Evolutionary conservation across 2,329 filamentous ascomycete genomes (phyloP).

Genomic region (Golovinomyces cichoracearum): DNA sequence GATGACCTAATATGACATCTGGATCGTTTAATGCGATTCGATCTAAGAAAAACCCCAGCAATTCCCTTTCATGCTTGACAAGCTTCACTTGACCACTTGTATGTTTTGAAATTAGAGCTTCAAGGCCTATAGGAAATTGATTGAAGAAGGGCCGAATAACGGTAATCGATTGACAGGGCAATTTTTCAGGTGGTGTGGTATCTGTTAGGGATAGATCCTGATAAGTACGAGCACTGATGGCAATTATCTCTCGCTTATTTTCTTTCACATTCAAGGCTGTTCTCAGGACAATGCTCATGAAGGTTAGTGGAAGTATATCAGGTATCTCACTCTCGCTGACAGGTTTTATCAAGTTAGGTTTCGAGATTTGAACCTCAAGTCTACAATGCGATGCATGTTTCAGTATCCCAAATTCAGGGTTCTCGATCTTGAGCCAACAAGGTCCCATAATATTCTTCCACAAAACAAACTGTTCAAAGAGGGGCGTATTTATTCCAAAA

Average conservation of each 20-base stretch:
- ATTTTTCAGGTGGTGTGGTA: constrained; percentile 64
- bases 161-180: constrained; percentile 77
- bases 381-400: constrained; percentile 96
- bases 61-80: constrained; percentile 58
- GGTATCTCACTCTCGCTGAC: constrained; percentile 54
- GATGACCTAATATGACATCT: constrained; percentile 79
- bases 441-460: constrained; percentile 99
- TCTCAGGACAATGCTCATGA: constrained; percentile 85
- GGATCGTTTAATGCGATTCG: constrained; percentile 72
- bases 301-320: constrained; percentile 61
- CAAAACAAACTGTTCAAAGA: constrained; percentile 94
- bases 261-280: constrained; percentile 73
- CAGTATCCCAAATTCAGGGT: constrained; percentile 56
- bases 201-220: constrained; percentile 71
- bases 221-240: constrained; percentile 78
- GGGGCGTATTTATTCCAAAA: constrained; percentile 74
- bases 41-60: constrained; percentile 71
- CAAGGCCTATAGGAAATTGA: constrained; percentile 66
- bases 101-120: constrained; percentile 42
- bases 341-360: constrained; percentile 49
- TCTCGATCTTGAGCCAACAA: constrained; percentile 81
- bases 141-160: constrained; percentile 57
- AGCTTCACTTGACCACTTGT: constrained; percentile 54
- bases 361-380: constrained; percentile 58
- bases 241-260: constrained; percentile 88